phyloP scores from a whole-genome alignment of 495 filamentous ascomycete species.

The Neurospora cerealis region DNA sequence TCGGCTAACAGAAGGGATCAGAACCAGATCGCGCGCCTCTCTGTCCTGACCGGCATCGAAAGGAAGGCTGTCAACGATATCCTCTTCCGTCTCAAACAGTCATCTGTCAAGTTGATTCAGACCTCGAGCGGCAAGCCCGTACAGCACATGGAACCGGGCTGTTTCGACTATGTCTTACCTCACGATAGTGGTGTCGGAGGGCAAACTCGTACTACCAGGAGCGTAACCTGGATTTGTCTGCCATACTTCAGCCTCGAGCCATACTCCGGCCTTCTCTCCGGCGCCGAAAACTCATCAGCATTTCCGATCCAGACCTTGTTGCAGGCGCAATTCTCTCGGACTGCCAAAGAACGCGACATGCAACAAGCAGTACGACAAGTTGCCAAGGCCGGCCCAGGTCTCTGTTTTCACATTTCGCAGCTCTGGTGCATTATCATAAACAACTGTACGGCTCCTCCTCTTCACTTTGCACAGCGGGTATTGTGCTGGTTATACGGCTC shows the following conservation, averaged over 20 bases:
- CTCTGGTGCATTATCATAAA: conserved; percentile 29
- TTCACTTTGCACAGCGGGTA: neutral
- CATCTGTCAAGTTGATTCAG: conserved; percentile 19
- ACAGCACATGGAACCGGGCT: conserved; percentile 22
- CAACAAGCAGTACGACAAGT: conserved; percentile 28
- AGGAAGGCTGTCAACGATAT: neutral
- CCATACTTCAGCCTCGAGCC: conserved; percentile 30
- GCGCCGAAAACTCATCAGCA: conserved; percentile 11
- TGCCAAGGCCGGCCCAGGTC: conserved; percentile 9
- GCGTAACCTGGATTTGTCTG: conserved; percentile 26
- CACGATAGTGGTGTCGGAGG: conserved; percentile 10
- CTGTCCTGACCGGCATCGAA: neutral
- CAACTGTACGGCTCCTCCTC: conserved; percentile 16
- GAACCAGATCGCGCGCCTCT: neutral
- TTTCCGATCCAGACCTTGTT: conserved; percentile 27
- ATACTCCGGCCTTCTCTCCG: conserved; percentile 19
- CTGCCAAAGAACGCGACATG: conserved; percentile 25
- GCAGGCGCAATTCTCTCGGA: conserved; percentile 24
- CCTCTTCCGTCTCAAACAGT: neutral
- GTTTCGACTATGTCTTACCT: conserved; percentile 15
- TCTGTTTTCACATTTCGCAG: conserved; percentile 33
- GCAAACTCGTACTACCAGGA: conserved; percentile 7
- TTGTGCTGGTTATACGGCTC: neutral
- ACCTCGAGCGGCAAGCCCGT: conserved; percentile 14
- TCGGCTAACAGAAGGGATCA: neutral